phyloP scores from a whole-genome alignment of 805 yeast genomes.

The Henningerozyma blattae region DNA sequence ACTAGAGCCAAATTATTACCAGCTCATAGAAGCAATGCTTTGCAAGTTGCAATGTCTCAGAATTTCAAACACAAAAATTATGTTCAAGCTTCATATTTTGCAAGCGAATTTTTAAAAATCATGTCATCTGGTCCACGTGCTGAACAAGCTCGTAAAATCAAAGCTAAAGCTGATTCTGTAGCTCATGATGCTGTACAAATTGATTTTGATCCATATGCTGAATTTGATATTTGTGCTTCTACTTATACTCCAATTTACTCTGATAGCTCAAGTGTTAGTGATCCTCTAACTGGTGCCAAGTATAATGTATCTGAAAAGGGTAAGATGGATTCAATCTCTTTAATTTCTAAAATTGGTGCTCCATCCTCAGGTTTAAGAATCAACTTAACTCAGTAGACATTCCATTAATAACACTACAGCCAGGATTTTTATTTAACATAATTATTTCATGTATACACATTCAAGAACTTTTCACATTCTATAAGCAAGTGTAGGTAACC shows the following conservation, averaged over 20 bases:
- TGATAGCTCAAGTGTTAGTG: constrained; percentile 55
- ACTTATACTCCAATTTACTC: constrained; percentile 82
- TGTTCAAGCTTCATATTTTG: constrained; percentile 83
- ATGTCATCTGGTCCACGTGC: constrained; percentile 67
- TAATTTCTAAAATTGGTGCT: constrained; percentile 73
- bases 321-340: constrained; percentile 61
- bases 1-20: constrained; percentile 74
- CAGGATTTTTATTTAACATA: too few species aligned
- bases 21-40: constrained; percentile 75
- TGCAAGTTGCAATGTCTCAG: constrained; percentile 92
- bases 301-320: constrained; percentile 75
- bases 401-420: too few species aligned
- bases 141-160: constrained; percentile 78
- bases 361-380: constrained; percentile 81
- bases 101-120: constrained; percentile 65
- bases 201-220: constrained; percentile 87
- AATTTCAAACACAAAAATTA: constrained; percentile 81
- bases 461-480: too few species aligned
- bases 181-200: constrained; percentile 82
- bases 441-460: too few species aligned
- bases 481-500: too few species aligned
- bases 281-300: constrained; percentile 82
- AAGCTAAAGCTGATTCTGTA: constrained; percentile 64
- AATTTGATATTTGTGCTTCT: constrained; percentile 80
- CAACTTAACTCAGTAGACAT: too few species aligned